phyloP scores from a whole-genome alignment of 495 filamentous ascomycete genomes.

The Xylaria castorea region DNA sequence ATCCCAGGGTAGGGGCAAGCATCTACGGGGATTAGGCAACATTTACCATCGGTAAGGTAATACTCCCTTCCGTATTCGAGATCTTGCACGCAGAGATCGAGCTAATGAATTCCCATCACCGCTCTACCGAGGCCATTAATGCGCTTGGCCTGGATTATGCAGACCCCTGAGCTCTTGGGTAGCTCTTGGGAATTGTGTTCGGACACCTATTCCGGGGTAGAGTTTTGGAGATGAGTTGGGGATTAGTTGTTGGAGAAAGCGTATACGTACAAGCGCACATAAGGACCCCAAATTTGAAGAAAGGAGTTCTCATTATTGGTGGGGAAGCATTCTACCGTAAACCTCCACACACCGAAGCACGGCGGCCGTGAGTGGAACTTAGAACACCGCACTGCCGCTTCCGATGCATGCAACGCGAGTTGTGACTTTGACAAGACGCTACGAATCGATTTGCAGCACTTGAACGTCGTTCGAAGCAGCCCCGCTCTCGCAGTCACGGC shows the following conservation, averaged over 20 bases:
- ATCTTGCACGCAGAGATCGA: background rate
- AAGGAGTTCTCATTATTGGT: conserved; percentile 31
- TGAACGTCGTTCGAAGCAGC: background rate
- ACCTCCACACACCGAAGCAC: conserved; percentile 2
- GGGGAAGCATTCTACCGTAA: conserved; percentile 38
- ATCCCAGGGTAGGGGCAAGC: background rate
- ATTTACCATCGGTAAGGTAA: background rate
- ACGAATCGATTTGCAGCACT: conserved; percentile 13
- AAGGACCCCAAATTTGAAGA: background rate
- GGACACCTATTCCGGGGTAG: conserved; percentile 19
- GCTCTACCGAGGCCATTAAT: background rate
- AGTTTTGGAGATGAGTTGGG: conserved; percentile 32
- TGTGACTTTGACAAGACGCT: background rate
- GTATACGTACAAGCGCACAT: background rate
- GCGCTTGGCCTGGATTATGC: background rate
- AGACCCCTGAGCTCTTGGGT: background rate
- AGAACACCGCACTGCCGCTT: conserved; percentile 15
- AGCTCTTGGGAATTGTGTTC: conserved; percentile 1
- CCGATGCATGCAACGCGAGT: conserved; percentile 4
- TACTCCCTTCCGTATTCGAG: background rate
- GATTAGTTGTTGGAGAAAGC: conserved; percentile 23
- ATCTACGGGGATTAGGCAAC: background rate
- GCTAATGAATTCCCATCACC: background rate
- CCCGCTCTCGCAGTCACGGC: conserved; percentile 29
- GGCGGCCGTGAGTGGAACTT: conserved; percentile 9